Evolutionary conservation across 495 filamentous ascomycete species (phyloP).

Genomic region (Hypoxylon cercidicola): DNA sequence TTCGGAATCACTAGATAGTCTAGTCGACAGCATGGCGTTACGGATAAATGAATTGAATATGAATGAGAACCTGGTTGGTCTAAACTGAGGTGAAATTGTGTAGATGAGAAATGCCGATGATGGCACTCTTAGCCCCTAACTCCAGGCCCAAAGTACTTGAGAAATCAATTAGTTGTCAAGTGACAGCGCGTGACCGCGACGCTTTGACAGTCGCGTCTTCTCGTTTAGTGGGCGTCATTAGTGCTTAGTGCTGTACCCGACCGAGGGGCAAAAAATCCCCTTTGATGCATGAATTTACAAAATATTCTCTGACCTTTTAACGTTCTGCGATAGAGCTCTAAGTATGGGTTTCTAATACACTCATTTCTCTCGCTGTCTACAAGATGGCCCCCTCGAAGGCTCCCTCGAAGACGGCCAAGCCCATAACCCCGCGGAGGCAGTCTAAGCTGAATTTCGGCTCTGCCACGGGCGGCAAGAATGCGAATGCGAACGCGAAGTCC

Average conservation of each 20-base stretch:
- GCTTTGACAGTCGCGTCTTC: slow-evolving; percentile 24
- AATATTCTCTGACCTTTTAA: too few species aligned
- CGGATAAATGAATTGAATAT: slow-evolving; percentile 5
- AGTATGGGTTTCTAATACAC: slow-evolving; percentile 6
- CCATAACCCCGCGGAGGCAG: slow-evolving; percentile 39
- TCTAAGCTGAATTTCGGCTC: slow-evolving; percentile 41
- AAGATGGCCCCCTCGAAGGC: slow-evolving; percentile 30
- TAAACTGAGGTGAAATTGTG: too few species aligned
- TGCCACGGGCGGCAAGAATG: slow-evolving; percentile 19
- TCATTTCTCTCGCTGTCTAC: background rate
- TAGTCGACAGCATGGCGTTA: slow-evolving; percentile 36
- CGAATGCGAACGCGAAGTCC: slow-evolving; percentile 29
- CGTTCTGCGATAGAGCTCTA: background rate
- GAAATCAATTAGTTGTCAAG: slow-evolving; percentile 22
- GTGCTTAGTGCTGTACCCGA: slow-evolving; percentile 9
- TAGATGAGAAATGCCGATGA: background rate
- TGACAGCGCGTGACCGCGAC: slow-evolving; percentile 34
- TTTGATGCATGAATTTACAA: slow-evolving; percentile 21
- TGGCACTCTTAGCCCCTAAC: background rate
- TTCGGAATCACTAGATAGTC: slow-evolving; percentile 5
- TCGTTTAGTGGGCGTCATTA: slow-evolving; percentile 17
- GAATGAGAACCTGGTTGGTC: too few species aligned
- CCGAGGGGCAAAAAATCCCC: slow-evolving; percentile 34
- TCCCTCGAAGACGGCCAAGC: slow-evolving; percentile 28
- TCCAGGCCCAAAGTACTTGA: background rate